A percentile compares a stretch with the other conserved stretches of the same genome.
These are phyloP conservation scores for Vitis labrusca DNA, from an alignment of 164 flowering plant genomes.

Conservation along the genomic window DNA sequence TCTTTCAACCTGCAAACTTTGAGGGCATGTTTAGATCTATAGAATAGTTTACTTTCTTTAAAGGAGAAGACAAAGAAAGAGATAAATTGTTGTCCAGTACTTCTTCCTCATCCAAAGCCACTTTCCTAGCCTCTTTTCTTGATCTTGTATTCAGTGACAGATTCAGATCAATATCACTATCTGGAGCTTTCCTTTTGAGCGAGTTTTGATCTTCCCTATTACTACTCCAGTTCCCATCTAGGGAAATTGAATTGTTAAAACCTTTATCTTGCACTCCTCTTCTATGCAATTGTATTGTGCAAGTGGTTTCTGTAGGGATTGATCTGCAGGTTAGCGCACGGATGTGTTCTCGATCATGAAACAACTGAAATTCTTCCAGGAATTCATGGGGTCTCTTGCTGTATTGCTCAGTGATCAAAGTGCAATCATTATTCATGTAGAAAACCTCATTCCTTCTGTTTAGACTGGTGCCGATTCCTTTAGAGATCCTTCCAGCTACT, in stretches of 20 bases:
- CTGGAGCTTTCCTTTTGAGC: background rate
- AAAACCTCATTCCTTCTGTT: constrained; percentile 7
- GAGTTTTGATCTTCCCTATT: background rate
- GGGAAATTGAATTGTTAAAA: background rate
- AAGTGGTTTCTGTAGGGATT: background rate
- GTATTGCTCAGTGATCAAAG: background rate
- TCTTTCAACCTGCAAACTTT: constrained; percentile 7
- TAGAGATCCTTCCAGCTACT: background rate
- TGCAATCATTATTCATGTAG: background rate
- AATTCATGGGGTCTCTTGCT: background rate
- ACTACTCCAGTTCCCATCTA: background rate
- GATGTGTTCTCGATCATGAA: background rate
- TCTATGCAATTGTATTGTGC: background rate
- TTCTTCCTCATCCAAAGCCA: background rate
- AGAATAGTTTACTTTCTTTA: background rate
- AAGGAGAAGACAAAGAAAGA: constrained; percentile 6
- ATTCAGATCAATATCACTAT: constrained; percentile 12
- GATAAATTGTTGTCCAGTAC: constrained; percentile 8
- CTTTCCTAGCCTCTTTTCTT: background rate
- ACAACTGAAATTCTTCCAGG: background rate
- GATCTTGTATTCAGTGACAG: constrained; percentile 7
- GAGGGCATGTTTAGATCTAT: background rate
- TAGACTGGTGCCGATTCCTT: background rate
- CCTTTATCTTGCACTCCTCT: background rate
- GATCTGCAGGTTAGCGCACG: background rate